A percentile compares a stretch with the other conserved stretches of the same genome.
Evolutionary conservation across 2,329 filamentous ascomycete genomes (phyloP).

Genomic region (Scleromitrula shiraiana): DNA sequence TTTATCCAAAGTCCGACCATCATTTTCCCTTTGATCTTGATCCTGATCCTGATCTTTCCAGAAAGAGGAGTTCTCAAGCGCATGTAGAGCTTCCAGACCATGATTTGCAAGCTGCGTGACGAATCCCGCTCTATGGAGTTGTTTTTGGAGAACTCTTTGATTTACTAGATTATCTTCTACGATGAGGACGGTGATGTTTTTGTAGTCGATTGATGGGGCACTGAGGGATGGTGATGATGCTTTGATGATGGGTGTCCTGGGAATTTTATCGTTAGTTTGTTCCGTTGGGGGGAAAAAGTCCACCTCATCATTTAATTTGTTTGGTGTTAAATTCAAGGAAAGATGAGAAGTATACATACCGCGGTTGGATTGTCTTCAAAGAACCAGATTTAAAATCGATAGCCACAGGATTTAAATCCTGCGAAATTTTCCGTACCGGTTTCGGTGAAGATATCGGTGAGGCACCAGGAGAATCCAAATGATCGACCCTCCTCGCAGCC

Average conservation of each 20-base stretch:
- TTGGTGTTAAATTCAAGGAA: too few relatives aligned
- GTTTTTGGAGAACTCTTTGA: slow-evolving; percentile 54
- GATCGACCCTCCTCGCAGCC: slow-evolving; percentile 30
- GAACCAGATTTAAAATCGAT: too few relatives aligned
- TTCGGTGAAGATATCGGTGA: slow-evolving; percentile 5
- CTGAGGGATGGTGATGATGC: too few relatives aligned
- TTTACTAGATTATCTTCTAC: slow-evolving; percentile 64
- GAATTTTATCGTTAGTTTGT: too few relatives aligned
- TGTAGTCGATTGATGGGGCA: background rate
- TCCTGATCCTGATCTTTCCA: slow-evolving; percentile 35
- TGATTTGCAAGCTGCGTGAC: slow-evolving; percentile 57
- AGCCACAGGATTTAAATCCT: background rate
- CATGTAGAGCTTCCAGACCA: slow-evolving; percentile 53
- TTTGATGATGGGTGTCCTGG: too few relatives aligned
- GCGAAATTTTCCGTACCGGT: background rate
- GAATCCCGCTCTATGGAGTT: slow-evolving; percentile 53
- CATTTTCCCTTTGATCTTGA: too few relatives aligned
- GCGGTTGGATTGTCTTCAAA: background rate
- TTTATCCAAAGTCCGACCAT: slow-evolving; percentile 34
- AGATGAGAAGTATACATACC: background rate
- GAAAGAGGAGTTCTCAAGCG: slow-evolving; percentile 46
- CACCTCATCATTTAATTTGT: too few relatives aligned
- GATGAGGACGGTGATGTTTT: slow-evolving; percentile 41
- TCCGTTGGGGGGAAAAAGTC: too few relatives aligned
- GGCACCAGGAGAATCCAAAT: background rate